A percentile compares a stretch with the other conserved stretches of the same genome.
Conservation (phyloP, 2,329 filamentous ascomycete genomes). For the Podosphaera aphanis region DNA sequence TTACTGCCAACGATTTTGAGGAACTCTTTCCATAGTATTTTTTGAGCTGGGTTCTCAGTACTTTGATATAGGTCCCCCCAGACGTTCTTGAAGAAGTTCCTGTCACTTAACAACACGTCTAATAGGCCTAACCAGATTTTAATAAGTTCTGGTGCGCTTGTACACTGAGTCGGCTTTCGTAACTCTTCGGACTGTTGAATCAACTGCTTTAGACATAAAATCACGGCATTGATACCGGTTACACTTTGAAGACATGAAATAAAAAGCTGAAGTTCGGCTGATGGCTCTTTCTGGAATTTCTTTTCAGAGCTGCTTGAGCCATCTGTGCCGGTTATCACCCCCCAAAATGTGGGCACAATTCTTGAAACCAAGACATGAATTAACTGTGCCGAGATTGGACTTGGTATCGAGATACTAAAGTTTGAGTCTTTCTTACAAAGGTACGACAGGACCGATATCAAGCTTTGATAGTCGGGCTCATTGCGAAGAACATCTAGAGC, state of each 20-base stretch:
- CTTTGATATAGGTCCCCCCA: constrained; percentile 20
- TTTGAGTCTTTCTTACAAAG: constrained; percentile 18
- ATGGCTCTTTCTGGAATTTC: background rate
- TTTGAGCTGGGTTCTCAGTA: constrained; percentile 19
- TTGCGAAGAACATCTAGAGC: constrained; percentile 34
- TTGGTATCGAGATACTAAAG: constrained; percentile 37
- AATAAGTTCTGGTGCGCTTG: constrained; percentile 16
- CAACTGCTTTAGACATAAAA: constrained; percentile 43
- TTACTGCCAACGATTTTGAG: constrained; percentile 34
- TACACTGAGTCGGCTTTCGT: constrained; percentile 10
- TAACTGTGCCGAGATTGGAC: constrained; percentile 48
- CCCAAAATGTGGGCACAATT: constrained; percentile 69
- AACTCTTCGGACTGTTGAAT: constrained; percentile 25
- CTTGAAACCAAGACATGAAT: constrained; percentile 50
- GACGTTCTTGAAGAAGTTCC: constrained; percentile 20
- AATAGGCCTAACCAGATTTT: constrained; percentile 22
- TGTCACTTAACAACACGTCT: constrained; percentile 20
- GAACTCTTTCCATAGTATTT: constrained; percentile 38
- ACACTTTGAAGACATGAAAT: constrained; percentile 46
- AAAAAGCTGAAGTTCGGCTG: constrained; percentile 25
- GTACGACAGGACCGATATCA: constrained; percentile 29
- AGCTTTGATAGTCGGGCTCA: constrained; percentile 35
- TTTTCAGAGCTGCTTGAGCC: background rate
- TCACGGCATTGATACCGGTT: constrained; percentile 52
- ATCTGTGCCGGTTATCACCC: constrained; percentile 20